Conservation (phyloP, 345 rosid genomes). For the Brassica nigra region DNA sequence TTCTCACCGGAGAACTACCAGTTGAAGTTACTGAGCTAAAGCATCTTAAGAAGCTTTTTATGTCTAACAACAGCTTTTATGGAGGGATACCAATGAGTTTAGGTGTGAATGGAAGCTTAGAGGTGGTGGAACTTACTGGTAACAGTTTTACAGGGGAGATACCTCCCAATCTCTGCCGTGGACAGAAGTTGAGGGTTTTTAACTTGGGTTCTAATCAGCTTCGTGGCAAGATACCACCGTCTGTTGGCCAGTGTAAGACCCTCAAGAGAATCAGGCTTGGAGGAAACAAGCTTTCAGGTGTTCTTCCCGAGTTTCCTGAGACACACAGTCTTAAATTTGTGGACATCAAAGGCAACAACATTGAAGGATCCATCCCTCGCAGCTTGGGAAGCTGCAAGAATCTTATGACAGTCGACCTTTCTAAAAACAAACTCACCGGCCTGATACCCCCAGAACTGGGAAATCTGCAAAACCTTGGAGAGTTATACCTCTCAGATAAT, state of each 20-base stretch:
- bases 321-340: conserved; percentile 47
- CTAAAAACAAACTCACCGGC: conserved; percentile 64
- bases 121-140: conserved; percentile 58
- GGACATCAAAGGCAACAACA: conserved; percentile 54
- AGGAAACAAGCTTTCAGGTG: conserved; percentile 55
- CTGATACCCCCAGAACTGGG: conserved; percentile 60
- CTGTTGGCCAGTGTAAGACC: conserved; percentile 54
- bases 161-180: conserved; percentile 69
- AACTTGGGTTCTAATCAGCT: conserved; percentile 63
- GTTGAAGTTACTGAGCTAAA: conserved; percentile 60
- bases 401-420: conserved; percentile 54
- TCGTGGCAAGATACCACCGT: conserved; percentile 62
- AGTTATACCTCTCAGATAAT: conserved; percentile 62
- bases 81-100: conserved; percentile 64
- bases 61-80: conserved; percentile 56
- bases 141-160: conserved; percentile 68
- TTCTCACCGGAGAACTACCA: conserved; percentile 70
- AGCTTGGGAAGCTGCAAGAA: conserved; percentile 57
- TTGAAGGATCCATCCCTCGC: conserved; percentile 60
- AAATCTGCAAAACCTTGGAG: conserved; percentile 48
- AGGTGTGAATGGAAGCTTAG: conserved; percentile 69
- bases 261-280: conserved; percentile 63
- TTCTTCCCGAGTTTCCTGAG: conserved; percentile 56
- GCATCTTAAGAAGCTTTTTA: conserved; percentile 50
- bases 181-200: conserved; percentile 50